These are phyloP conservation scores for Dillenia turbinata DNA, from an alignment of 164 flowering plant genomes.

Conservation along the genomic window DNA sequence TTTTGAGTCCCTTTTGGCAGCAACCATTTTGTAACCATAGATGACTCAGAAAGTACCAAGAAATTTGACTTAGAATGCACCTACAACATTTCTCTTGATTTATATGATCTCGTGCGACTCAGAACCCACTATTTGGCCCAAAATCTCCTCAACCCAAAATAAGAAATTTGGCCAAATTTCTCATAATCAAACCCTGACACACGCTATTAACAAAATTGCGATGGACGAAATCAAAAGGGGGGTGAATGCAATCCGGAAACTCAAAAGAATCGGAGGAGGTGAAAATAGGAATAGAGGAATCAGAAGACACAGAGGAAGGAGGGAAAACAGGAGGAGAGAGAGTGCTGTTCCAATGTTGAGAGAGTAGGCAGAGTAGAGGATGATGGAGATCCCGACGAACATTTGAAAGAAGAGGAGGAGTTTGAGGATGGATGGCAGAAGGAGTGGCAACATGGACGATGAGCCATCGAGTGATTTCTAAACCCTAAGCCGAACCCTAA, in stretches of 20 bases:
- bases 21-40: too few species aligned
- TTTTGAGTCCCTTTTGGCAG: too few species aligned
- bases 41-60: too few species aligned
- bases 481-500: neutral
- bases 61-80: too few species aligned
- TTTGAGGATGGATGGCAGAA: constrained; percentile 47
- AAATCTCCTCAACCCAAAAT: too few species aligned
- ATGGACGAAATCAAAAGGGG: constrained; percentile 4
- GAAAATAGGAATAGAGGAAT: too few species aligned
- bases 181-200: constrained; percentile 23
- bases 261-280: constrained; percentile 11
- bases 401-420: constrained; percentile 64
- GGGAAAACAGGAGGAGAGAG: constrained; percentile 14
- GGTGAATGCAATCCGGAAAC: constrained; percentile 18
- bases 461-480: constrained; percentile 11
- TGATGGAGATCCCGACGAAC: constrained; percentile 56
- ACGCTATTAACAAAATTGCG: neutral
- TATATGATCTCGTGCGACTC: too few species aligned
- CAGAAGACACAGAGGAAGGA: too few species aligned
- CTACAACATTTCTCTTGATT: too few species aligned
- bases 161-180: too few species aligned
- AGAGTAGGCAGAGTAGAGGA: constrained; percentile 65
- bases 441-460: constrained; percentile 39
- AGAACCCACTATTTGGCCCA: too few species aligned
- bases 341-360: constrained; percentile 58